Base-by-base conservation (phyloP, 1,139 yeast species). In the Williopsis jadinii region DNA sequence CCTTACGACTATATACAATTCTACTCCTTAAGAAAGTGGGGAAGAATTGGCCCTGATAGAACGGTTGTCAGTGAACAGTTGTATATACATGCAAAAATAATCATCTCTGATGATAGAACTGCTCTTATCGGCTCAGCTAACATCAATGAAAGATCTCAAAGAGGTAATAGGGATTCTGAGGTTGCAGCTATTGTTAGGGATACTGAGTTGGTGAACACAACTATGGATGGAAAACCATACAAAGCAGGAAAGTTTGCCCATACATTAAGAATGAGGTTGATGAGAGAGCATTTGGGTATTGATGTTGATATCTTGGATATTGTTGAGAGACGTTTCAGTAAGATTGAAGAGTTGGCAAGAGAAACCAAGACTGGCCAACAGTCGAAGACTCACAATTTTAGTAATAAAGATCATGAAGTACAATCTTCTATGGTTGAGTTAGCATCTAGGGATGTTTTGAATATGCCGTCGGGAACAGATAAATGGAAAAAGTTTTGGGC, bases 41-140 rank as follows among this genome's bases (percentile, higher is more conserved):
- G 97, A 8, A 77, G 83, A 51, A 78, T 92, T 50, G 97, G 97
- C 0, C 80, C 83, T 2, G 71, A 76, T 41, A 73, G 85, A 49
- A 75, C 75, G 35, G 62, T 94, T 43, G 88, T 84, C 3, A 86
- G 95, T 1, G 98, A 92, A 55, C 97, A 90, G 59, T 70, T 94
- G 37, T 94, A 94, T 54, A 83, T 94, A 39, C 98, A 94, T 61
- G 96, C 96, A 5, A 94, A 94, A 60, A 74, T 83, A 8, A 75
- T 92, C 80, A 73, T 92, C 55, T 96, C 84, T n/a, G 98, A 92
- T 64, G 98, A 92, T 58, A 71, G 95, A 40, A 75, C 82, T 35
- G 97, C 95, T 3, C 84, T 92, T 40, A 90, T 92, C 54, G 98
- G 98, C 3, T 85, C 96, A 58, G 98, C 98, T 1, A 92, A 92